phyloP scores from a whole-genome alignment of 139 green algal genomes.

The Chlorella sorokiniana region DNA sequence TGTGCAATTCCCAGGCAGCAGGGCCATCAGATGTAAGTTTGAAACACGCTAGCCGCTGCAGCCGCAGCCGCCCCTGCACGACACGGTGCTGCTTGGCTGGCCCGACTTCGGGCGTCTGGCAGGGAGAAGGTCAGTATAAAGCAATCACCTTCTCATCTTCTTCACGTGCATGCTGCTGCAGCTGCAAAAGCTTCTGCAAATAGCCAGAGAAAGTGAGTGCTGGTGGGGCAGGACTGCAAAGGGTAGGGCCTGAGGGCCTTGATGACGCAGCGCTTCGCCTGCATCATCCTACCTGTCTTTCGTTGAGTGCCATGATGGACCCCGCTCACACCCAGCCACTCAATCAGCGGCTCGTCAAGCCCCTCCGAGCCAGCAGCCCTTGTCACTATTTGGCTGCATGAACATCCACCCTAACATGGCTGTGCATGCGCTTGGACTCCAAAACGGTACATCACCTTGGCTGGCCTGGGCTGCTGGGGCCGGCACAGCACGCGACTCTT shows the following conservation, averaged over 20 bases:
- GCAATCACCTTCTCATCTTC: constrained; percentile 34
- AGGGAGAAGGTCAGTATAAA: background rate
- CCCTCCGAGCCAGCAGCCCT: too few relatives aligned
- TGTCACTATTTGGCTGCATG: too few relatives aligned
- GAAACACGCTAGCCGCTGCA: background rate
- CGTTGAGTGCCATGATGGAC: background rate
- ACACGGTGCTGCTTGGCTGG: background rate
- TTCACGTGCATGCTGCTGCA: constrained; percentile 21
- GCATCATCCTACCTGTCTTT: background rate
- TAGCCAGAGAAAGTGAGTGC: background rate
- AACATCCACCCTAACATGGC: too few relatives aligned
- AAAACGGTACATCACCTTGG: too few relatives aligned
- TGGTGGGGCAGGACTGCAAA: background rate
- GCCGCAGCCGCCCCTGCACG: background rate
- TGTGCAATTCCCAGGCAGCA: background rate
- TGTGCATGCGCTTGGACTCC: too few relatives aligned
- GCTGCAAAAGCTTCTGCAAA: constrained; percentile 19
- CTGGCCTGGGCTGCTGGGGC: too few relatives aligned
- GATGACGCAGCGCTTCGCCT: background rate
- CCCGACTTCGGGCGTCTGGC: background rate
- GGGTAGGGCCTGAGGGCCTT: background rate
- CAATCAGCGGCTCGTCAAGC: too few relatives aligned
- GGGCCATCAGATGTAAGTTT: background rate
- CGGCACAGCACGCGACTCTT: too few relatives aligned
- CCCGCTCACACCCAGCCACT: too few relatives aligned